These are phyloP conservation scores for Globisporangium viniferum DNA, from an alignment of 352 stramenopile species.

Conservation along the genomic window DNA sequence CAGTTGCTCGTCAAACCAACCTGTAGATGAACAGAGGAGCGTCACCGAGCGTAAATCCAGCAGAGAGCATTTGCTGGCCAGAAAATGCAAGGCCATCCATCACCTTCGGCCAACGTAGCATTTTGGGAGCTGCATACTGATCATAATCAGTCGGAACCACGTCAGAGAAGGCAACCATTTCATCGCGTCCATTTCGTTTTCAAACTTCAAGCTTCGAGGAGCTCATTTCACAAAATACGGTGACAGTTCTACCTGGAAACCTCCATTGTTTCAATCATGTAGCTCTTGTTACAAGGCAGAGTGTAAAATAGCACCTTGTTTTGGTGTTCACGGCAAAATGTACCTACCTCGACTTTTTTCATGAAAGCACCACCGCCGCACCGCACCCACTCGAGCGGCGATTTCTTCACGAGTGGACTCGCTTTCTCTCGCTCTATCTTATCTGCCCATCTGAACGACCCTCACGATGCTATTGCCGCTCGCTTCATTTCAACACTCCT, in stretches of 20 bases:
- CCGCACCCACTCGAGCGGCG: neutral
- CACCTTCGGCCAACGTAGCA: neutral
- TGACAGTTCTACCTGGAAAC: neutral
- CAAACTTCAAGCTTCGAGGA: neutral
- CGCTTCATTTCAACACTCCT: neutral
- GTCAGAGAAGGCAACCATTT: neutral
- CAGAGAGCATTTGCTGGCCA: neutral
- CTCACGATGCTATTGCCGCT: neutral
- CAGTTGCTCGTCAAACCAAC: neutral
- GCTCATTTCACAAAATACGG: neutral
- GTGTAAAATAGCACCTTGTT: neutral
- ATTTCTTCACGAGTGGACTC: neutral
- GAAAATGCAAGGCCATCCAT: neutral
- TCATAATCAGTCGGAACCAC: neutral
- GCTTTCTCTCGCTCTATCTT: neutral
- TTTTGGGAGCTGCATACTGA: neutral
- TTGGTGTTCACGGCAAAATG: neutral
- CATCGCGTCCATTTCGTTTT: neutral
- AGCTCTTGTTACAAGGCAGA: neutral
- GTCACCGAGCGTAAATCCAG: conserved; percentile 1
- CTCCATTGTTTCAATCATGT: neutral
- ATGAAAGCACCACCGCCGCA: neutral
- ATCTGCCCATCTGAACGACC: neutral
- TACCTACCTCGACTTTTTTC: neutral
- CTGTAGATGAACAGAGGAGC: conserved; percentile 1